Evolutionary conservation across 2,329 filamentous ascomycete genomes (phyloP).

Genomic region (Ophiosphaerella herpotricha): DNA sequence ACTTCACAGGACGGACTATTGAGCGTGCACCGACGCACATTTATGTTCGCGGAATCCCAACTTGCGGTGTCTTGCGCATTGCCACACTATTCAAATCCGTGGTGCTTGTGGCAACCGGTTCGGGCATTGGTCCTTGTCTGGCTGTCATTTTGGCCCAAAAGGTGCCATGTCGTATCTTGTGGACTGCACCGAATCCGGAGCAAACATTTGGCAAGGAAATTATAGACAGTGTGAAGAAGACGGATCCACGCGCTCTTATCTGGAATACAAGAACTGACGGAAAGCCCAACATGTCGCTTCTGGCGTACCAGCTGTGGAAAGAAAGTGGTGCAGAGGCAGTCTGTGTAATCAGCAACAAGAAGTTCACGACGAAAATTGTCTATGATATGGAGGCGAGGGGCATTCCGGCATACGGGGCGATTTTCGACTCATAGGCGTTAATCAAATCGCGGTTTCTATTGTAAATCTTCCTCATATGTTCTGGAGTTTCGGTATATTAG

Average conservation of each 20-base stretch:
- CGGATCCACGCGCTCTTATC: constrained; percentile 68
- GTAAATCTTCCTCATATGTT: too few species aligned
- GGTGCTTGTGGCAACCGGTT: constrained; percentile 46
- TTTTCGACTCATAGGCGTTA: constrained; percentile 66
- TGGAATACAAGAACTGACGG: constrained; percentile 68
- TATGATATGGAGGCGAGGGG: constrained; percentile 71
- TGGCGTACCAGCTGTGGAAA: constrained; percentile 59
- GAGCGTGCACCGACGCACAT: constrained; percentile 38
- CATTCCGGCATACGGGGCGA: constrained; percentile 72
- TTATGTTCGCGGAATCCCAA: constrained; percentile 45
- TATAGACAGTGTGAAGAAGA: constrained; percentile 61
- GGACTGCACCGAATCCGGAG: constrained; percentile 69
- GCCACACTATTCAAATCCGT: constrained; percentile 43
- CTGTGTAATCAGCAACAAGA: constrained; percentile 74
- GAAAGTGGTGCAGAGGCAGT: constrained; percentile 68
- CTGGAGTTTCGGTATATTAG: too few species aligned
- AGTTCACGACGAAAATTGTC: constrained; percentile 70
- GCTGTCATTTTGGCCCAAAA: constrained; percentile 56
- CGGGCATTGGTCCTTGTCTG: constrained; percentile 50
- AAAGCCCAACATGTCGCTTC: constrained; percentile 65
- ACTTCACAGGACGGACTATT: constrained; percentile 45
- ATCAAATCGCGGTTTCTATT: too few species aligned
- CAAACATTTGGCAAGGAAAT: constrained; percentile 68
- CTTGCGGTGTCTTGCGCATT: constrained; percentile 44
- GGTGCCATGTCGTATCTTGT: constrained; percentile 66